Conservation (phyloP, 2,329 filamentous ascomycete genomes). For the Ambrosiella xylebori region DNA sequence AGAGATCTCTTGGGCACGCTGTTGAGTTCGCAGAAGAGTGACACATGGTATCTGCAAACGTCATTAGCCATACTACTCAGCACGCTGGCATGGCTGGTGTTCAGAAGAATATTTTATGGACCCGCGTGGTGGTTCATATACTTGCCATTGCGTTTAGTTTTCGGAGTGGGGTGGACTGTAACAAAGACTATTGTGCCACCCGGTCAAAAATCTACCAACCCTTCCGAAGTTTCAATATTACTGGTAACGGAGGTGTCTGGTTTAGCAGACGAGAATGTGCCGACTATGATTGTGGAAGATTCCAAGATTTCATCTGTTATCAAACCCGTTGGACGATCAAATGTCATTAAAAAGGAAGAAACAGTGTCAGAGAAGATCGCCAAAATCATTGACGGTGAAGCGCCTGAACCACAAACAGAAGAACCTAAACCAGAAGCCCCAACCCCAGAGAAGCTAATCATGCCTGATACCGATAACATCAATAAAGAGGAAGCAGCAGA, state of each 20-base stretch:
- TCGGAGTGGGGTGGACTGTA: slow-evolving; percentile 39
- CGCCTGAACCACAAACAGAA: neutral
- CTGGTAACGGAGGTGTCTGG: slow-evolving; percentile 18
- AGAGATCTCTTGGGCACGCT: slow-evolving; percentile 61
- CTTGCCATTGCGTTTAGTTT: slow-evolving; percentile 56
- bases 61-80: slow-evolving; percentile 64
- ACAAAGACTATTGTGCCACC: slow-evolving; percentile 31
- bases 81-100: slow-evolving; percentile 73
- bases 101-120: slow-evolving; percentile 70
- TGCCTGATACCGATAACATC: slow-evolving; percentile 11
- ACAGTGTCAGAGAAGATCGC: slow-evolving; percentile 36
- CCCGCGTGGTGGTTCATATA: slow-evolving; percentile 81
- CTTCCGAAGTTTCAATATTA: slow-evolving; percentile 18
- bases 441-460: slow-evolving; percentile 7
- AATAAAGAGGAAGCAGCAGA: neutral
- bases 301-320: neutral
- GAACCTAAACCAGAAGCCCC: neutral
- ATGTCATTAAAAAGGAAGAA: slow-evolving; percentile 19
- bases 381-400: slow-evolving; percentile 30
- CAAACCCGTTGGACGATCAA: slow-evolving; percentile 15
- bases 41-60: slow-evolving; percentile 94
- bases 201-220: slow-evolving; percentile 15
- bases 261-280: slow-evolving; percentile 27
- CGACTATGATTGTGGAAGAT: slow-evolving; percentile 22
- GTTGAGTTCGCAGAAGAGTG: slow-evolving; percentile 77